Base-by-base conservation (phyloP, 2,329 filamentous ascomycete species). In the Colletotrichum cordylinicola region DNA sequence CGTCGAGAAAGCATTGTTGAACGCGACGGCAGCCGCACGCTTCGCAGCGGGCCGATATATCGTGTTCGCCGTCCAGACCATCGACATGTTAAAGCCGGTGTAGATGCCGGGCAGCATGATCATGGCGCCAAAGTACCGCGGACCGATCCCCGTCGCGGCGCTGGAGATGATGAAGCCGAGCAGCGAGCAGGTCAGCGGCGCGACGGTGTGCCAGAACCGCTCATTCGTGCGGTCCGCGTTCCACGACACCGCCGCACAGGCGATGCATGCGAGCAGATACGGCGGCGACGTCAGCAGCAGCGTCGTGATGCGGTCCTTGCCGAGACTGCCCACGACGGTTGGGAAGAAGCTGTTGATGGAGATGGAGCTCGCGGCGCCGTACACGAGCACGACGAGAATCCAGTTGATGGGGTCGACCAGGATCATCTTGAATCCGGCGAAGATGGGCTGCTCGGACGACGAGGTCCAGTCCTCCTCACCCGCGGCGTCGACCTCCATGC, bases 201-300 rank as follows among this genome's bases (percentile, higher is more conserved):
- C 55, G 4, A 78, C 72, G 18, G 70, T 76, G 9, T 77, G 77
- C 70, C 70, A 77, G 37, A 71, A 77, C 9, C 78, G 37, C 31
- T 79, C 77, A 2, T 67, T 18, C n/a, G 65, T 62, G 2, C 75
- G 75, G 27, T 74, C 77, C 2, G 78, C 71, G 15, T 64, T 66
- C 75, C 75, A 78, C 9, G 78, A 67, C 2, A 72, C 60, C 16
- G 15, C 66, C 1, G 65, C 65, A 18, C 73, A 85, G 8, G 83
- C 81, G 18, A 81, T 81, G 18, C 84, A 85, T 0, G 86, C 86
- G 37, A 85, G 79, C 2, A 86, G 77, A 70, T 87, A 88, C 1
- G 87, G 87, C 1, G 87, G 87, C 37, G 83, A 83, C 6, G 85
- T 88, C 7, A 88, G 83, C 1, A 86, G 84, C 4, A 88, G 82